Evolutionary conservation across 139 green algal genomes (phyloP), one percentile per base, ranked within the genome.

Genomic region (Pseudopediastrum boryanum): DNA sequence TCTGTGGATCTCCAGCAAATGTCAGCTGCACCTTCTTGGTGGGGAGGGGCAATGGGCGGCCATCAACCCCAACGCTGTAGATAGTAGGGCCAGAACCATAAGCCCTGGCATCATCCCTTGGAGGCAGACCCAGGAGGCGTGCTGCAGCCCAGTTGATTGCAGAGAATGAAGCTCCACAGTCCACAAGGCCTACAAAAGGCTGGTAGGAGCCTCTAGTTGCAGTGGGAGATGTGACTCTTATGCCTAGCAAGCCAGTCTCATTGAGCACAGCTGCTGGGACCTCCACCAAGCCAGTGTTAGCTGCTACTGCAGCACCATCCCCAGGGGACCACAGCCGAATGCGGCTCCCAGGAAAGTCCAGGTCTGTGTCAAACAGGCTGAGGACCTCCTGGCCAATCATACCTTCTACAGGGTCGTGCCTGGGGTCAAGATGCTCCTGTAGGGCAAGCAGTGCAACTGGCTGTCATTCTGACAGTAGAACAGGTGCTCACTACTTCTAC

Each of bases 361-460:
- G 43, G 31, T 71, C 73, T 48, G 46, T 48, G 52, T 78, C 70
- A 80, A 80, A 80, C 36, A 72, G 73, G 42, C 59, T 33, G 31
- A 80, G 74, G 35, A 81, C 42, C 9, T 81, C 74, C 74, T 59
- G 51, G 46, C 74, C 74, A 25, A 81, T 46, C 74, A 81, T 81
- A n/a, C 74, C 74, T 31, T 43, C 74, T 4, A 81, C 74, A 36
- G 56, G 56, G 29, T 70, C 59, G 39, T 71, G 65, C 10, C 27
- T n/a, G 13, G 74, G 74, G 62, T 81, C 74, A 35, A 78, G 38
- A 42, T 78, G 71, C 12, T 39, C n/a, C n/a, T n/a, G n/a, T n/a
- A n/a, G n/a, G n/a, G n/a, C n/a, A n/a, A n/a, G n/a, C n/a, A n/a
- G n/a, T n/a, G n/a, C n/a, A n/a, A n/a, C n/a, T n/a, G n/a, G n/a